Conservation (phyloP, 2,329 filamentous ascomycete genomes). For the Cercospora berteroae region DNA sequence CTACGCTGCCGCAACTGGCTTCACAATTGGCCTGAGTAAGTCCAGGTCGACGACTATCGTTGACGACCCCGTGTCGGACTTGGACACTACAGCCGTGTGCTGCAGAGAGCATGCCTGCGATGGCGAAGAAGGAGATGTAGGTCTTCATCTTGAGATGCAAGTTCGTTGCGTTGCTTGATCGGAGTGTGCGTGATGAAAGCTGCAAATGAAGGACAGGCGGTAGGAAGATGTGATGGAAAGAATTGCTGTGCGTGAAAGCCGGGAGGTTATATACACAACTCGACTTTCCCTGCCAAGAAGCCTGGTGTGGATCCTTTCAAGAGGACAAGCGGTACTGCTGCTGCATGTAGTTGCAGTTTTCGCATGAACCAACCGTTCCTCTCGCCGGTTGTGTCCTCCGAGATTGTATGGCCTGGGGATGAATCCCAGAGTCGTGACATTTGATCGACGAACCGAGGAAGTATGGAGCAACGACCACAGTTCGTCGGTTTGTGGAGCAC, state of each 20-base stretch:
- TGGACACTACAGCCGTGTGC: neutral
- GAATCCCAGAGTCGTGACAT: no score
- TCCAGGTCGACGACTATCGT: neutral
- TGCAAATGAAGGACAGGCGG: neutral
- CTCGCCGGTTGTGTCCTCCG: no score
- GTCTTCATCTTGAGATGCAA: neutral
- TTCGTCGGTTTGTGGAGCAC: no score
- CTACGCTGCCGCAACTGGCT: neutral
- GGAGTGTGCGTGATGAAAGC: neutral
- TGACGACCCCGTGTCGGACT: neutral
- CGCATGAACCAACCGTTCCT: no score
- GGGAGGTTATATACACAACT: neutral
- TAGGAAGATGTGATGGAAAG: neutral
- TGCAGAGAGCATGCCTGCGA: neutral
- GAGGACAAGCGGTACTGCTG: neutral
- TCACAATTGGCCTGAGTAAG: neutral
- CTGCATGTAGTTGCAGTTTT: neutral
- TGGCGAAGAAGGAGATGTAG: neutral
- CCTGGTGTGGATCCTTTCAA: neutral
- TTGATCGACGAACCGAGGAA: no score
- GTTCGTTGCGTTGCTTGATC: neutral
- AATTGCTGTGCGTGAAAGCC: neutral
- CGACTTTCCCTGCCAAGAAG: neutral
- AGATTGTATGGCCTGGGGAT: no score
- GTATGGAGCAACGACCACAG: no score